Conservation (phyloP, 2,329 filamentous ascomycete genomes). For the Aspergillus versicolor region DNA sequence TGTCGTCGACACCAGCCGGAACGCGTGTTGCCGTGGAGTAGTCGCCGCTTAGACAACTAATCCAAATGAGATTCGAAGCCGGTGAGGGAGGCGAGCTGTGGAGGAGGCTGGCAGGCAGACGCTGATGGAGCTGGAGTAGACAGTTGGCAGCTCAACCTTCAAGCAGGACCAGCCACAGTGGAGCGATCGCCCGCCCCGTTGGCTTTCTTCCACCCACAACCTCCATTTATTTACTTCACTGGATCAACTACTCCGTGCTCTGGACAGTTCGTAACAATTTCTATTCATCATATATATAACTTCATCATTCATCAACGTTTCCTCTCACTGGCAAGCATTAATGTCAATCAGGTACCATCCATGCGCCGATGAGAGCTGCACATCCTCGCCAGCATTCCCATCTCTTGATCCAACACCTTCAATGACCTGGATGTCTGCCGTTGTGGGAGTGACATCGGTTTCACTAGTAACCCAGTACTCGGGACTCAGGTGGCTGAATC, state of each 20-base stretch:
- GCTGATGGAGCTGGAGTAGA: not conserved
- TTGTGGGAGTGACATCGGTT: slow-evolving; percentile 27
- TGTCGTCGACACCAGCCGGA: slow-evolving; percentile 8
- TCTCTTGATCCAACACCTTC: slow-evolving; percentile 29
- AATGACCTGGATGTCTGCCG: slow-evolving; percentile 32
- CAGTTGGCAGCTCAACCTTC: not conserved
- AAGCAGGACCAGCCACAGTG: not conserved
- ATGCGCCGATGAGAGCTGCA: slow-evolving; percentile 30
- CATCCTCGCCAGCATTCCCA: slow-evolving; percentile 35
- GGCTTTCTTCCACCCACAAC: not conserved
- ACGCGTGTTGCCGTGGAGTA: not conserved
- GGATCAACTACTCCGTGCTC: not conserved
- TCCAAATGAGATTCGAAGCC: not conserved
- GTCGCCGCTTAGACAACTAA: not conserved
- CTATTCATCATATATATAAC: not conserved
- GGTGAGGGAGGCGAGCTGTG: not conserved
- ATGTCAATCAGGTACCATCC: slow-evolving; percentile 34
- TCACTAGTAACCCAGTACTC: slow-evolving; percentile 43
- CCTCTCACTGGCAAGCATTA: slow-evolving; percentile 20
- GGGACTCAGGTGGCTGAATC: slow-evolving; percentile 38
- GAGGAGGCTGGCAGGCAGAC: not conserved
- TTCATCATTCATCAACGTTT: not conserved
- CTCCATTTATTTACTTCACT: not conserved
- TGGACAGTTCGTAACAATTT: not conserved
- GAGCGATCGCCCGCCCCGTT: not conserved